Percentiles rank a stretch among this genome's conserved stretches.
Evolutionary conservation across 441 rosid species (phyloP).

Genomic region (Arabidopsis lyrata): DNA sequence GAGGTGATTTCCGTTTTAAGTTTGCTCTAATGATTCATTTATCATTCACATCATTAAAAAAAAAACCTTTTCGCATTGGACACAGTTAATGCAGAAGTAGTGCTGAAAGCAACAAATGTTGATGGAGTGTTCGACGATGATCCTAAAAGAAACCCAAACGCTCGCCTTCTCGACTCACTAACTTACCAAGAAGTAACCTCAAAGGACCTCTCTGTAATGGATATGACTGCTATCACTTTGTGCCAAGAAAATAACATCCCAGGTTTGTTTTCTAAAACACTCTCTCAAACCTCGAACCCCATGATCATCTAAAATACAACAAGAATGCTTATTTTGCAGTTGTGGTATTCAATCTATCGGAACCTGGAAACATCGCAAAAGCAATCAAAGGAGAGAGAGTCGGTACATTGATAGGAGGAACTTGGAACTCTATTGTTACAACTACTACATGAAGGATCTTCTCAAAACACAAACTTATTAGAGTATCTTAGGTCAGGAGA

Average conservation of each 20-base stretch:
- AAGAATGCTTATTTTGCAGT: constrained; percentile 48
- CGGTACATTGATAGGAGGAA: constrained; percentile 82
- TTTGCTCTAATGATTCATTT: background rate
- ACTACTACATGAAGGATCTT: constrained; percentile 43
- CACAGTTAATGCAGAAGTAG: constrained; percentile 91
- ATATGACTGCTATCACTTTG: constrained; percentile 93
- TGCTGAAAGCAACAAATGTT: constrained; percentile 90
- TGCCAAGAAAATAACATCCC: constrained; percentile 98
- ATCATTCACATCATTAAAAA: background rate
- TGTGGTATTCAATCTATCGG: constrained; percentile 79
- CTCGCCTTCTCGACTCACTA: constrained; percentile 71
- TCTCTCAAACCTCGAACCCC: constrained; percentile 12
- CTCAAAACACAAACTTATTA: constrained; percentile 8
- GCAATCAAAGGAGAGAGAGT: constrained; percentile 90
- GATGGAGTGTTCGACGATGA: constrained; percentile 90
- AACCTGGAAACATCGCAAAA: constrained; percentile 81
- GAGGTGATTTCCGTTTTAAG: background rate
- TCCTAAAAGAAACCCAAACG: constrained; percentile 82
- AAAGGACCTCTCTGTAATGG: constrained; percentile 95
- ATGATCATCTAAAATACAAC: background rate
- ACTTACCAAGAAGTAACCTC: constrained; percentile 87
- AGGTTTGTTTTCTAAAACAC: constrained; percentile 48
- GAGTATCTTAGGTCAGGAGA: constrained; percentile 29
- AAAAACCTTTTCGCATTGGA: constrained; percentile 18
- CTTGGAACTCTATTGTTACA: constrained; percentile 51